Base-by-base conservation (phyloP, 2,329 filamentous ascomycete species). In the Aspergillus sp. region DNA sequence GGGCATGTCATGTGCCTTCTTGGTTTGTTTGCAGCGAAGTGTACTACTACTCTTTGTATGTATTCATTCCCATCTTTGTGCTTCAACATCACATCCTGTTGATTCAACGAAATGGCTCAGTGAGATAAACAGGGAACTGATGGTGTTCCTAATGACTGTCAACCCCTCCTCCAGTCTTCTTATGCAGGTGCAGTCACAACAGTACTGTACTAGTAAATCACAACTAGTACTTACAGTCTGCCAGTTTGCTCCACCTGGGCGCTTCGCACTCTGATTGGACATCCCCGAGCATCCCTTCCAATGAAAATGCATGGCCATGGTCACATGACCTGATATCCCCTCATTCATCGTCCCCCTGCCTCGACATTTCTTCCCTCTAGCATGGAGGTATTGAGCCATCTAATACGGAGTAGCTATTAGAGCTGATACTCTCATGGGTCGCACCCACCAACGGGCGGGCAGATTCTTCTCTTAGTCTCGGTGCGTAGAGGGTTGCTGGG, bases 111-210 rank as follows among this genome's bases (percentile, higher is more conserved):
- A 12, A 30, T 30, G 10, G 10, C 28, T 30, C 28, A 30, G 10
- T 12, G 10, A 12, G 28, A 30, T 12, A 30, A 12, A 30, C 28
- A 30, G 9, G 28, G 12, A 49, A 17, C n/a, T 28, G 13, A 41
- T 17, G 23, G 13, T 45, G 47, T 17, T 49, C 23, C 23, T 17
- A 19, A n/a, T 48, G 9, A 6, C 21, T 28, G 3, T n/a, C 47
- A 45, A 23, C 53, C 28, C 53, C 38, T 25, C 23, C 28, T 25
- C 38, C 3, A 49, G 25, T 50, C n/a, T 10, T 15, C 32, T 41
- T 38, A 57, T 63, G 60, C 60, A 63, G 17, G 57, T 41, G 28
- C 51, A 15, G 23, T 64, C 62, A 64, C 59, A 61, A 41, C 30
- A 48, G 57, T 41, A 53, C 6, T 39, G 15, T 21, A 13, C 23